These are phyloP conservation scores for Bonia amplexicaulis DNA, from an alignment of 176 grass and related monocot species.

Conservation along the genomic window DNA sequence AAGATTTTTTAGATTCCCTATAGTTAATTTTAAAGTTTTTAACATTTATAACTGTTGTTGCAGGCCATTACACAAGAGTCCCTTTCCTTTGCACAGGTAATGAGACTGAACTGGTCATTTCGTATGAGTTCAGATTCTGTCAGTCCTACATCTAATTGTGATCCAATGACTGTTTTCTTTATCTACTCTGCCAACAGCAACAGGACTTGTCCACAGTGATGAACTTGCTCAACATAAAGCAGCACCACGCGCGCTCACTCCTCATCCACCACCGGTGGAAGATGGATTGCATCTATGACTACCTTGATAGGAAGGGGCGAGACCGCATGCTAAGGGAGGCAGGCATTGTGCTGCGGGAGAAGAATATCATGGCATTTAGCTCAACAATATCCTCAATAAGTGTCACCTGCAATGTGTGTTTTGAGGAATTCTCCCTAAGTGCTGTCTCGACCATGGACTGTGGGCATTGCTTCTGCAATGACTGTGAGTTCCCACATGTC, in stretches of 20 bases:
- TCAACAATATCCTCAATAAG: neutral
- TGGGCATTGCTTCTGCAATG: constrained; percentile 57
- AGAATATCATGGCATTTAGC: neutral
- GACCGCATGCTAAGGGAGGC: constrained; percentile 42
- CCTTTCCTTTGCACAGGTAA: constrained; percentile 33
- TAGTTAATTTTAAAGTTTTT: neutral
- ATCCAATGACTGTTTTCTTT: neutral
- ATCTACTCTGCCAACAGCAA: constrained; percentile 26
- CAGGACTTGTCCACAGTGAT: constrained; percentile 38
- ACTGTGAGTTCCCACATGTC: constrained; percentile 36
- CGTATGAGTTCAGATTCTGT: neutral
- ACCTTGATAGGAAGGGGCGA: constrained; percentile 39
- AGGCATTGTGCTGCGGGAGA: constrained; percentile 25
- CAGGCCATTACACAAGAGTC: constrained; percentile 41
- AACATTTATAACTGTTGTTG: constrained; percentile 16
- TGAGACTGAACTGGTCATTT: neutral
- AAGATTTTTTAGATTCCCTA: neutral
- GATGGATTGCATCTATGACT: constrained; percentile 37
- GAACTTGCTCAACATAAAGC: constrained; percentile 50
- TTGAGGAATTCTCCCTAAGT: constrained; percentile 22
- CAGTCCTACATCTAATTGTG: neutral
- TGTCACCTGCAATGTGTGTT: constrained; percentile 45
- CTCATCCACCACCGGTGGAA: constrained; percentile 56
- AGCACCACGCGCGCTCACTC: constrained; percentile 43
- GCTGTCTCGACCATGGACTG: constrained; percentile 53